Base-by-base conservation (phyloP, 345 rosid species). In the Brassica nigra region DNA sequence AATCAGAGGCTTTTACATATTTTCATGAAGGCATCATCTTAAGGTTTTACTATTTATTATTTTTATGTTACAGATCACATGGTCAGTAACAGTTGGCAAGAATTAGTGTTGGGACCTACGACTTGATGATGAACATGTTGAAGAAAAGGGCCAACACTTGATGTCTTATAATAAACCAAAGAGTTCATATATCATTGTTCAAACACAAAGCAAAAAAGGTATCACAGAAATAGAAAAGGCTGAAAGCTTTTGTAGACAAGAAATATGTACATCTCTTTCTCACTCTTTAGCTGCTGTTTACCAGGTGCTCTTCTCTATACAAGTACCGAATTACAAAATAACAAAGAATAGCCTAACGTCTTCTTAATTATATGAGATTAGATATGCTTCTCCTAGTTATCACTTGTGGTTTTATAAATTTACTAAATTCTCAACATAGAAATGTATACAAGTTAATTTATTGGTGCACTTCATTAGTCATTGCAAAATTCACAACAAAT, bases 21-120 rank as follows among this genome's bases (percentile, higher is more conserved):
- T 23, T 23, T 42, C 18, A 67, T 39, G 57, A 23, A 27, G 71
- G 29, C 10, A 3, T 68, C 70, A 5, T 67, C 11, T 66, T 10
- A 16, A 42, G 55, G 12, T 12, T 11, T 23, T 3, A 27, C 71
- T 75, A n/a, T 52, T 20, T 16, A 4, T 30, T 16, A 4, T 12
- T 64, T 11, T 33, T 28, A 29, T 66, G 31, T n/a, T 55, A 9
- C 5, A 57, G 6, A 67, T 39, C 66, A 66, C 30, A 66, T 67
- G 66, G 52, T 44, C 15, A 6, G 62, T 68, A 44, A 30, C 62
- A 33, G 64, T 52, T 77, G 76, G 76, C 65, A 70, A 12, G 62
- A 70, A 62, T 77, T 31, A 49, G 70, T 70, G 64, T 49, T 54
- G 81, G 80, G 81, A 27, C 81, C 81, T 62, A 70, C 58, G 20